Evolutionary conservation across 768 basidiomycete genomes (phyloP), one percentile per base, ranked within the genome.

Genomic region (Tylopilus plumbeoviolaceoides): DNA sequence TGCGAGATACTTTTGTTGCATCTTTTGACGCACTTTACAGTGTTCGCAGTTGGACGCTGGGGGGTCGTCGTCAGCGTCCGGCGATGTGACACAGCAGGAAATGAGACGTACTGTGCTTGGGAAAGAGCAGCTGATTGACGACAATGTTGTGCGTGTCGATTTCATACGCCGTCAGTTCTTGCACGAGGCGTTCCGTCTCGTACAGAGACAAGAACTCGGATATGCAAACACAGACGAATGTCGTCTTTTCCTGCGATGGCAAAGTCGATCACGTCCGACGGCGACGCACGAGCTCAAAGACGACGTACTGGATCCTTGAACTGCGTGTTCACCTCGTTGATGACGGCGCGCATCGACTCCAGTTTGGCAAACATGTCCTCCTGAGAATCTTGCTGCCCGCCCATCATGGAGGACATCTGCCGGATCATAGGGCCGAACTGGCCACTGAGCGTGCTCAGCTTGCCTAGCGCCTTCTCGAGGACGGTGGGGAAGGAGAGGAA

Each of bases 341-440:
- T 98, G 55, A 98, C 87, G 31, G 85, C 89, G 23, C 94, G 83
- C 97, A 99, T 99, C 33, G 86, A 86, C 55, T 99, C 97, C 4
- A 99, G 82, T 71, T 98, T 98, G 20, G 91, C 91, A 63, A 99
- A 98, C 93, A 98, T 97, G 70, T 99, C 97, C 67, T 98, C 93
- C 63, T 97, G 94, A 10, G 90, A 83, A 12, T 86, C 89, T 6
- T 84, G 82, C 51, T 87, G 90, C 9, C 91, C 94, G 11, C 95
- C 95, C 88, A 98, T 94, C 84, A 99, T 91, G 51, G 83, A 83
- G 14, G 90, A 90, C 91, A 98, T 97, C 83, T 95, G 67, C 66
- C 85, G 87, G 54, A 98, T 86, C 95, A 99, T 97, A 23, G 95
- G 94, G 1, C 95, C 97, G 65, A 99, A 95, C 48, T 91, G 82